Conservation (phyloP, 495 filamentous ascomycete genomes). For the Trichocladium antarcticum region DNA sequence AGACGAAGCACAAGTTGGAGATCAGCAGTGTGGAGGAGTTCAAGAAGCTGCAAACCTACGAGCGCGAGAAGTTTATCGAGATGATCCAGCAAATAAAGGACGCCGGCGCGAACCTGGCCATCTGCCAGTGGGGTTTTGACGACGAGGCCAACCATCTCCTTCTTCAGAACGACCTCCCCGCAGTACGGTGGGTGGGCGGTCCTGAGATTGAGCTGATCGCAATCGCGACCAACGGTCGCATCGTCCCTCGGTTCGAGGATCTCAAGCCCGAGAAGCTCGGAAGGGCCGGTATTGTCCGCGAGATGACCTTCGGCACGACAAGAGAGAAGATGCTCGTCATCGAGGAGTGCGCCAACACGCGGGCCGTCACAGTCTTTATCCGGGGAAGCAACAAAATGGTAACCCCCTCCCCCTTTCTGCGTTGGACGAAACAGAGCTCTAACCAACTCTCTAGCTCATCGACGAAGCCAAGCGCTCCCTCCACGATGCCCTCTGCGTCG, state of each 20-base stretch:
- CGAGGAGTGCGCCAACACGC: constrained; percentile 95
- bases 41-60: constrained; percentile 90
- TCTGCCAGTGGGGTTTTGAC: constrained; percentile 99
- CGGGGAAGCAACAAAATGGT: constrained; percentile 99
- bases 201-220: constrained; percentile 98
- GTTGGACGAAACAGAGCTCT: too few species aligned
- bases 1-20: constrained; percentile 99
- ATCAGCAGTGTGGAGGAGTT: constrained; percentile 97
- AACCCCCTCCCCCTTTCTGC: constrained; percentile 16
- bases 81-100: constrained; percentile 99
- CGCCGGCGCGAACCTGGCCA: constrained; percentile 92
- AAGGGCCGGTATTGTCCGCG: constrained; percentile 75
- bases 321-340: constrained; percentile 99
- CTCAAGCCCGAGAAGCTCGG: constrained; percentile 83
- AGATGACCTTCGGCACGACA: constrained; percentile 94
- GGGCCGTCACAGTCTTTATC: constrained; percentile 91
- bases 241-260: constrained; percentile 96
- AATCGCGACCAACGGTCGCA: constrained; percentile 94
- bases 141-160: constrained; percentile 97
- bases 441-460: constrained; percentile 57
- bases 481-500: constrained; percentile 95
- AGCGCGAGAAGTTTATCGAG: constrained; percentile 89
- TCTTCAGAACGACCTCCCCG: constrained; percentile 88
- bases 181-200: constrained; percentile 95
- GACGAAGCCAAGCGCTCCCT: constrained; percentile 97